Evolutionary conservation across 257 asterid genomes (phyloP).

Genomic region (Rehmannia glutinosa): DNA sequence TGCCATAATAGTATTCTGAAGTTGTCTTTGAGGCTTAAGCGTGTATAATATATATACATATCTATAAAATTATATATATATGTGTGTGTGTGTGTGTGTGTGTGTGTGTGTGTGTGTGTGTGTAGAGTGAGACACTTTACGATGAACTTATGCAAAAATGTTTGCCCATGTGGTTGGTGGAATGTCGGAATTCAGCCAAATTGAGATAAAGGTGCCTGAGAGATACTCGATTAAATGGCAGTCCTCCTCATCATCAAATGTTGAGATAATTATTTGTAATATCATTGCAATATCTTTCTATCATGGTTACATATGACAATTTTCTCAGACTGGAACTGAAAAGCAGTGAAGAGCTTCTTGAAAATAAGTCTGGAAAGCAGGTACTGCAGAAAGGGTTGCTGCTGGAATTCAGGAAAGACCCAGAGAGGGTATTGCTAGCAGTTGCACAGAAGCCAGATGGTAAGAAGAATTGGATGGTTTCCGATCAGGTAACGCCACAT

Average conservation of each 20-base stretch:
- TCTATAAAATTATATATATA: no score
- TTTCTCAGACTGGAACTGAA: constrained; percentile 57
- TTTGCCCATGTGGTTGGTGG: neutral
- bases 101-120: no score
- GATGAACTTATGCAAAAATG: neutral
- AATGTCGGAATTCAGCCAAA: neutral
- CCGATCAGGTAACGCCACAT: constrained; percentile 73
- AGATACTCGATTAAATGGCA: neutral
- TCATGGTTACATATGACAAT: constrained; percentile 6
- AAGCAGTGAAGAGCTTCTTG: constrained; percentile 53
- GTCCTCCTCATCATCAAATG: neutral
- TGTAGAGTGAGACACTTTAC: neutral
- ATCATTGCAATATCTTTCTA: neutral
- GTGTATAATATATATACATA: neutral
- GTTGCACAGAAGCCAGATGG: constrained; percentile 95
- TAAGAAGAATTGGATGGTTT: constrained; percentile 94
- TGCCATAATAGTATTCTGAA: neutral
- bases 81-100: no score
- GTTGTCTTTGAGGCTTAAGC: neutral
- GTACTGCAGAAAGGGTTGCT: constrained; percentile 65
- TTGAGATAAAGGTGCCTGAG: neutral
- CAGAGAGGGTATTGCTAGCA: constrained; percentile 76
- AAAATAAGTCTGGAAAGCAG: constrained; percentile 50
- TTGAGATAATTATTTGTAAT: neutral
- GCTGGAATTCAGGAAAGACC: constrained; percentile 89